Percentiles rank a stretch among this genome's conserved stretches.
Conservation (phyloP, 306 rosid genomes). For the Casuarina cunninghamiana region DNA sequence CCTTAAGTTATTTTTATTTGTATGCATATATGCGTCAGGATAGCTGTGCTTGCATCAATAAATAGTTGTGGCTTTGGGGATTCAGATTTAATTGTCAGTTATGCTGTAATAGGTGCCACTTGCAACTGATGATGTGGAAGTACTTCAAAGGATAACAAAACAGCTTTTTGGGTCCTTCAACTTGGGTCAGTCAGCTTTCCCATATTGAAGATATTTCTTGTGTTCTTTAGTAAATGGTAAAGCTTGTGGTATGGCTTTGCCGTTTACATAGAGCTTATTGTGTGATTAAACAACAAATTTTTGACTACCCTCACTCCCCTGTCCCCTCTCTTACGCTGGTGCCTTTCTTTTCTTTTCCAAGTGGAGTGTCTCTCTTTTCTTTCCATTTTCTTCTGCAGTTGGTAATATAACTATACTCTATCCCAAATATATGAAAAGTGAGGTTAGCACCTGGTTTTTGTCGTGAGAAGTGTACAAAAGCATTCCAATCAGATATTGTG, state of each 20-base stretch:
- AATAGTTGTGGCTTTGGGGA: constrained; percentile 25
- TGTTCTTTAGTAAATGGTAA: neutral
- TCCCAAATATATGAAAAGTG: neutral
- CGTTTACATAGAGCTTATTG: neutral
- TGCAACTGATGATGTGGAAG: constrained; percentile 83
- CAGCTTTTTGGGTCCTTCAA: constrained; percentile 72
- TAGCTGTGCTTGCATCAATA: constrained; percentile 9
- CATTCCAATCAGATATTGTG: neutral
- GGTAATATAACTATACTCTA: neutral
- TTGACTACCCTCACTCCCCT: neutral
- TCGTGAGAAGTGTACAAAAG: neutral
- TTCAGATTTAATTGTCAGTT: constrained; percentile 27
- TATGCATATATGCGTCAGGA: neutral
- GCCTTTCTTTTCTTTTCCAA: neutral
- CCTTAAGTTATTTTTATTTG: constrained; percentile 17
- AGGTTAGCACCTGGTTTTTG: neutral
- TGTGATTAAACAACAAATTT: neutral
- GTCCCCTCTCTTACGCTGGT: neutral
- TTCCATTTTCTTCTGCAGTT: neutral
- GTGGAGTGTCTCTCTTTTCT: neutral
- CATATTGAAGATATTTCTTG: neutral
- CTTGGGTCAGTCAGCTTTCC: constrained; percentile 50
- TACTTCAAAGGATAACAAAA: constrained; percentile 75
- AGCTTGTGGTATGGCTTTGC: neutral
- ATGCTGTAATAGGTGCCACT: constrained; percentile 63